A percentile compares a stretch with the other conserved stretches of the same genome.
Evolutionary conservation across 148 eudicot species (phyloP).

Genomic region (Dianthus caryophyllus): DNA sequence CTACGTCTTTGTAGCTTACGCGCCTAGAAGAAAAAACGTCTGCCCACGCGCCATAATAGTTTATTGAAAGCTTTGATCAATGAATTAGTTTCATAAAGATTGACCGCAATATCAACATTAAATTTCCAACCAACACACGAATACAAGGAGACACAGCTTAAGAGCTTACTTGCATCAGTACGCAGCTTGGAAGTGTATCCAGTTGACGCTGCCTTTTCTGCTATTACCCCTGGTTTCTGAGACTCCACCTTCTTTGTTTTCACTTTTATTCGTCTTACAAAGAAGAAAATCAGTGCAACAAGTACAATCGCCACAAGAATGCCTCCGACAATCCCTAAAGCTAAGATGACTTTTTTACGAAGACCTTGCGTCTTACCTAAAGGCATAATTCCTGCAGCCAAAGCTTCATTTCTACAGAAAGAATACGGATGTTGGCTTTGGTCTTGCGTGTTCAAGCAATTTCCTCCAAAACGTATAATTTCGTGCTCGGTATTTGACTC

Average conservation of each 20-base stretch:
- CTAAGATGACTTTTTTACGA: slow-evolving; percentile 36
- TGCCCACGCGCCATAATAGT: no score
- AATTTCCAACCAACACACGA: neutral
- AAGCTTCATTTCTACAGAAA: slow-evolving; percentile 72
- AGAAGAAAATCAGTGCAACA: slow-evolving; percentile 30
- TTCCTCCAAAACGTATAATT: slow-evolving; percentile 38
- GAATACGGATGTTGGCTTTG: slow-evolving; percentile 50
- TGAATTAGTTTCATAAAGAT: neutral
- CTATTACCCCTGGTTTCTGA: slow-evolving; percentile 30
- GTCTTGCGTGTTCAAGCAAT: slow-evolving; percentile 48
- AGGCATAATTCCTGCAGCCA: slow-evolving; percentile 79
- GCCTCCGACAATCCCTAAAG: slow-evolving; percentile 47
- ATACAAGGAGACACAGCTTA: neutral
- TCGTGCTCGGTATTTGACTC: slow-evolving; percentile 27
- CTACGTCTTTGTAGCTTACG: neutral
- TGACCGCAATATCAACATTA: neutral
- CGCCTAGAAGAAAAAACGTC: no score
- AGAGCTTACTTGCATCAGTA: slow-evolving; percentile 64
- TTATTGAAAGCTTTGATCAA: no score
- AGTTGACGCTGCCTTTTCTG: slow-evolving; percentile 50
- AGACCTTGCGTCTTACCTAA: slow-evolving; percentile 29
- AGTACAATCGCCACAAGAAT: slow-evolving; percentile 35
- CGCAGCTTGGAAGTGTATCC: slow-evolving; percentile 50
- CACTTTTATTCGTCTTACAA: slow-evolving; percentile 32
- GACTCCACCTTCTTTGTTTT: slow-evolving; percentile 28